phyloP scores from a whole-genome alignment of 345 rosid genomes.

The Rhizophora mangle region DNA sequence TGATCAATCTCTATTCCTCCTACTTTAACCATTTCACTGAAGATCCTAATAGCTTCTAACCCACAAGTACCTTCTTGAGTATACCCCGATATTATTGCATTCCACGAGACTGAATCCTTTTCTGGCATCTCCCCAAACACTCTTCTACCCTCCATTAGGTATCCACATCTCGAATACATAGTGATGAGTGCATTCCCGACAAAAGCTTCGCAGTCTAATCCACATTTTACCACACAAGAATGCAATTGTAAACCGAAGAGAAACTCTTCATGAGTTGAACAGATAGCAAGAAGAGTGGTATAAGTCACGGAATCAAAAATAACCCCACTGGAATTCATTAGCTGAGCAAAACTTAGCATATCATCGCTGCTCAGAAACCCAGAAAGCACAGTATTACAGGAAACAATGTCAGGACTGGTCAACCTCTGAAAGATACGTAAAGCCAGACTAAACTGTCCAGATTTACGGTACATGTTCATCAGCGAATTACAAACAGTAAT shows the following conservation, averaged over 20 bases:
- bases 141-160: slow-evolving; percentile 49
- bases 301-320: slow-evolving; percentile 57
- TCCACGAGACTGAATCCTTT: slow-evolving; percentile 83
- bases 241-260: slow-evolving; percentile 71
- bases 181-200: slow-evolving; percentile 80
- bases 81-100: slow-evolving; percentile 77
- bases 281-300: slow-evolving; percentile 56
- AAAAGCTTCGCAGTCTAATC: slow-evolving; percentile 53
- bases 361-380: slow-evolving; percentile 52
- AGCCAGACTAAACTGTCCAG: slow-evolving; percentile 47
- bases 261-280: slow-evolving; percentile 53
- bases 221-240: slow-evolving; percentile 43
- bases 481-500: slow-evolving; percentile 60
- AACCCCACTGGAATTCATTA: slow-evolving; percentile 50
- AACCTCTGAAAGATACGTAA: slow-evolving; percentile 59
- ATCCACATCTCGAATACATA: slow-evolving; percentile 59
- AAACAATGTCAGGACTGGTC: slow-evolving; percentile 63
- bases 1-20: slow-evolving; percentile 76
- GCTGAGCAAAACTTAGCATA: slow-evolving; percentile 50
- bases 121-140: slow-evolving; percentile 62
- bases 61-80: slow-evolving; percentile 58
- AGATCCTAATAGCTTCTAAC: slow-evolving; percentile 48
- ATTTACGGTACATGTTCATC: slow-evolving; percentile 68
- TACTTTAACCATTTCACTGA: slow-evolving; percentile 56
- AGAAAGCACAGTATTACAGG: slow-evolving; percentile 89